Base-by-base conservation (phyloP, 148 eudicot genomes). In the Euryodendron excelsum region DNA sequence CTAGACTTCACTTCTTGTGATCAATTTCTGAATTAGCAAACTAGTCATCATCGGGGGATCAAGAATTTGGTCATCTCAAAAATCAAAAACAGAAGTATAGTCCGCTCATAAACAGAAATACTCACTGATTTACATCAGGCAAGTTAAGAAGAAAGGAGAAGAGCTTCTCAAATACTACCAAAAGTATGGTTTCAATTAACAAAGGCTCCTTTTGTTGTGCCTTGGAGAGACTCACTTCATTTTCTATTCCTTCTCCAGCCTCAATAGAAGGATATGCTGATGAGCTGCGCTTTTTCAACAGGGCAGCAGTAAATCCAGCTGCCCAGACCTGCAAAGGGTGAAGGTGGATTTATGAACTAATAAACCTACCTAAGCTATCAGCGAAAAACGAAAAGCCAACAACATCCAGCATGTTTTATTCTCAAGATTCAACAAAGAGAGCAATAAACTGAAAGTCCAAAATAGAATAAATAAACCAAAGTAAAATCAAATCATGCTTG, bases 251-350 rank as follows among this genome's bases (percentile, higher is more conserved):
- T 79, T 84, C 79, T 33, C 74, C 85, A 56, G 80, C 68, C 81
- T 82, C 89, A 48, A 72, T 53, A 36, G 80, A 84, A 39, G 90
- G 76, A 76, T 80, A 53, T 47, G 82, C 77, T n/a, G 82, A 81
- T 77, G 91, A 86, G 78, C 89, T 89, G 73, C 89, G 91, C 78
- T 91, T 93, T 89, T 93, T 88, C 62, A 96, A 83, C 88, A 96
- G 56, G 48, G 99, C 99, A 78, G 97, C 86, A 72, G 89, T 79
- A 83, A 93, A 96, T 74, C 99, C 99, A 85, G 98, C 97, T 47
- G 99, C 95, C 97, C 98, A 96, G 47, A 96, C 96, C 98, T 96
- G 65, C 75, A 73, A 78, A 47, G 20, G 64, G 47, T 66, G 18
- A 53, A 37, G 25, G 25, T 37, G 0, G 8, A 18, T 48, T 50